phyloP scores from a whole-genome alignment of 2,329 filamentous ascomycete genomes.

The Colletotrichum sansevieriae region DNA sequence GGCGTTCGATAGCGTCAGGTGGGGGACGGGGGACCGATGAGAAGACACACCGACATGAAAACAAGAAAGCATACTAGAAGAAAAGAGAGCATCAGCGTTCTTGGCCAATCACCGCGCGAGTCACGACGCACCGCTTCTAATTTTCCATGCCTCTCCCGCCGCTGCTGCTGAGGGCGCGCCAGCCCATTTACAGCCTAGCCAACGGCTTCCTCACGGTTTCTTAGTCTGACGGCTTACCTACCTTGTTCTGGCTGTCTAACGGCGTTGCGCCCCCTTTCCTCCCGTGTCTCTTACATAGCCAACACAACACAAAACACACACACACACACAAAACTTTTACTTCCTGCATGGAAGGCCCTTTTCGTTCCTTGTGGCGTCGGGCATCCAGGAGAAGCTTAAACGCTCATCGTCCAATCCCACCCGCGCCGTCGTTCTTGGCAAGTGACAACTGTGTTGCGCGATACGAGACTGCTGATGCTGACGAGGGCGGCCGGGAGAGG shows the following conservation, averaged over 20 bases:
- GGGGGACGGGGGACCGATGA: not conserved
- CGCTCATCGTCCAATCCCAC: conserved; percentile 8
- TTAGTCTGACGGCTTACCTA: conserved; percentile 10
- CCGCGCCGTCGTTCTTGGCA: conserved; percentile 20
- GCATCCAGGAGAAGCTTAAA: conserved; percentile 38
- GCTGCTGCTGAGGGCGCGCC: not conserved
- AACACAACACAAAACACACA: not conserved
- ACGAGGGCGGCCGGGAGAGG: conserved; percentile 5
- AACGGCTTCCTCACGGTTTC: conserved; percentile 4
- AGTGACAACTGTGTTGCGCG: conserved; percentile 12
- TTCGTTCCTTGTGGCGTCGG: conserved; percentile 10
- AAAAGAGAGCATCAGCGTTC: not conserved
- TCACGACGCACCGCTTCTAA: not conserved
- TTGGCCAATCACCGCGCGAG: not conserved
- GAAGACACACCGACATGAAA: conserved; percentile 16
- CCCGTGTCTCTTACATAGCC: not conserved
- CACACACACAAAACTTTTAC: not conserved
- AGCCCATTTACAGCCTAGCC: conserved; percentile 17
- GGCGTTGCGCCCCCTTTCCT: conserved; percentile 7
- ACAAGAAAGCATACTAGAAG: not conserved
- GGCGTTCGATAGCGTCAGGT: conserved; percentile 35
- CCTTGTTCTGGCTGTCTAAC: conserved; percentile 15
- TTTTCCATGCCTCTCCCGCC: not conserved
- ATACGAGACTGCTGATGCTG: conserved; percentile 38
- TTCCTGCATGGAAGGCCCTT: not conserved